Conservation (phyloP, 805 yeast species). For the Cyberlindnera bimundalis region DNA sequence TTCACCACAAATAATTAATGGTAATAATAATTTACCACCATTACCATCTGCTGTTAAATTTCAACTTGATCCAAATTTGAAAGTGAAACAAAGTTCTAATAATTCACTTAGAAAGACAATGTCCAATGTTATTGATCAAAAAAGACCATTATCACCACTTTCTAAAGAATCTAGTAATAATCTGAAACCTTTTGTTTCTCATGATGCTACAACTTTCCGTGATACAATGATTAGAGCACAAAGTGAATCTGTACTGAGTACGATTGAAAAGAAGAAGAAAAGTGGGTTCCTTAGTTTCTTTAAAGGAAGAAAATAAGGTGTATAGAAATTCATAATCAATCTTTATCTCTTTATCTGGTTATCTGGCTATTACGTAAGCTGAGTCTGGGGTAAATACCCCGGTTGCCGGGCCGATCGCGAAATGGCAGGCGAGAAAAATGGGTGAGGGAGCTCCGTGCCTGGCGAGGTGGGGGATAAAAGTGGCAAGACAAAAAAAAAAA, state of each 20-base stretch:
- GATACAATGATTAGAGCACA: conserved; percentile 8
- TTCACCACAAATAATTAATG: neutral
- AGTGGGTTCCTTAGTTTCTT: neutral
- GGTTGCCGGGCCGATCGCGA: no score
- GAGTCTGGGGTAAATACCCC: no score
- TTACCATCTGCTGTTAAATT: neutral
- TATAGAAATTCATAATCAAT: no score
- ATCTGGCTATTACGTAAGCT: no score
- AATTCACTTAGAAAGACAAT: conserved; percentile 5
- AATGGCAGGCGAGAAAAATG: neutral
- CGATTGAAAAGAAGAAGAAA: conserved; percentile 1
- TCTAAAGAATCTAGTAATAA: neutral
- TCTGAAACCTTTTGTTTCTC: conserved; percentile 15
- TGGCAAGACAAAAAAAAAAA: no score
- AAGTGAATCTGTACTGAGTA: conserved; percentile 15
- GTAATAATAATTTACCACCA: neutral
- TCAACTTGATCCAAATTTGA: neutral
- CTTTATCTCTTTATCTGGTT: no score
- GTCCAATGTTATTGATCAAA: conserved; percentile 6
- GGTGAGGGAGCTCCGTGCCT: conserved; percentile 2
- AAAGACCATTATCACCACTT: neutral
- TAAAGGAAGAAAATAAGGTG: neutral
- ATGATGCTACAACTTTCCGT: conserved; percentile 5
- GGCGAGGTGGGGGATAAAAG: no score
- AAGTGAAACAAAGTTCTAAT: neutral